phyloP scores from a whole-genome alignment of 768 basidiomycete genomes.

The Amanita inopinata region DNA sequence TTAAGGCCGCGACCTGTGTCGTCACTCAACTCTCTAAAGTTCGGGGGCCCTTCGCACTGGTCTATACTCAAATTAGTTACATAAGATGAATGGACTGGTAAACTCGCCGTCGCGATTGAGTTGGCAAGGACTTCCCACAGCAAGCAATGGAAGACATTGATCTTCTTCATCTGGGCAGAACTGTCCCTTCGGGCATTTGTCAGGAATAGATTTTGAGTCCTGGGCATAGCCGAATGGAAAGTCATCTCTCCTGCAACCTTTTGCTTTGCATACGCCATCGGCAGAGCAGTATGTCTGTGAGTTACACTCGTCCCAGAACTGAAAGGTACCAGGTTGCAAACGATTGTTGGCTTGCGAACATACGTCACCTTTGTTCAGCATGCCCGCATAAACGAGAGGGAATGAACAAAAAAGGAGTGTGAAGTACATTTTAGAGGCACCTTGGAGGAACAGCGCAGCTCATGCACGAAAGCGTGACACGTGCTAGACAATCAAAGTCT shows the following conservation, averaged over 20 bases:
- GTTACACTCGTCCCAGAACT: constrained; percentile 74
- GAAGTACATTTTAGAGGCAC: constrained; percentile 20
- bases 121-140: constrained; percentile 66
- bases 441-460: too few relatives aligned
- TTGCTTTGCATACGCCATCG: constrained; percentile 44
- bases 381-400: constrained; percentile 36
- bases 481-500: too few relatives aligned
- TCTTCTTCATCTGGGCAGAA: constrained; percentile 86
- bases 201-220: constrained; percentile 36
- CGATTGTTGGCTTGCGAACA: constrained; percentile 53
- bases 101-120: constrained; percentile 75
- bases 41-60: constrained; percentile 63
- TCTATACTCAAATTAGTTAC: constrained; percentile 33
- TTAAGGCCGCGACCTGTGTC: constrained; percentile 58
- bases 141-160: constrained; percentile 47
- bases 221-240: constrained; percentile 62
- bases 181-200: constrained; percentile 45
- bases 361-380: constrained; percentile 29
- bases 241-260: constrained; percentile 67
- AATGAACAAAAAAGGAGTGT: constrained; percentile 47
- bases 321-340: constrained; percentile 67
- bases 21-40: constrained; percentile 55
- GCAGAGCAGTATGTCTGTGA: constrained; percentile 55
- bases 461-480: too few relatives aligned
- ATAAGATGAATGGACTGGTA: background rate